phyloP scores from a whole-genome alignment of 805 yeast species.

The Ogataea glucozyma region DNA sequence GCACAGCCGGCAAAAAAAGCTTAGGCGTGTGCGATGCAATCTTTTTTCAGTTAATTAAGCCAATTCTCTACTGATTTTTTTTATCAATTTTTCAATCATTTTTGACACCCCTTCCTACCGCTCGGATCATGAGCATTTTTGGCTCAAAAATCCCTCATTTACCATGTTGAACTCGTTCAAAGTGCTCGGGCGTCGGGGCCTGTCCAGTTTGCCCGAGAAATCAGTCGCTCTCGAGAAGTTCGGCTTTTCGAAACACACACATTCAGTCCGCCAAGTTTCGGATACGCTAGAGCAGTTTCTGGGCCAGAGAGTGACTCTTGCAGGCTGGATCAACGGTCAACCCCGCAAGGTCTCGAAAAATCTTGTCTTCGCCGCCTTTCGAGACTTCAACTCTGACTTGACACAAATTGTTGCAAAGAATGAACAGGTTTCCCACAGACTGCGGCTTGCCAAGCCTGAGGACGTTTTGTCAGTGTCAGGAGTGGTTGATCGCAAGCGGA shows the following conservation, averaged over 20 bases:
- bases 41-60: too few species aligned
- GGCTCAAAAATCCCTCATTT: too few species aligned
- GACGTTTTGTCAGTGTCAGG: conserved; percentile 75
- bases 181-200: not conserved
- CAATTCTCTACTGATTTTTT: too few species aligned
- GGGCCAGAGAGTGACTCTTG: conserved; percentile 45
- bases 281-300: conserved; percentile 8
- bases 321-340: conserved; percentile 83
- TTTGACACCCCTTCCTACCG: too few species aligned
- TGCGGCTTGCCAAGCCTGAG: conserved; percentile 61
- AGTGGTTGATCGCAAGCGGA: conserved; percentile 38
- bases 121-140: too few species aligned
- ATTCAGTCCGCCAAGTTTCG: conserved; percentile 28
- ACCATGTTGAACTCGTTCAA: not conserved
- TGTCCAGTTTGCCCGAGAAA: conserved; percentile 1
- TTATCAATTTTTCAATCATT: too few species aligned
- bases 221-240: conserved; percentile 24
- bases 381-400: conserved; percentile 70
- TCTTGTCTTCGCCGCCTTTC: conserved; percentile 68
- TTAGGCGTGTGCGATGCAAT: too few species aligned
- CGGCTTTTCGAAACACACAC: conserved; percentile 31
- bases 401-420: conserved; percentile 57
- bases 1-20: too few species aligned
- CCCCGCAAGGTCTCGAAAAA: conserved; percentile 68
- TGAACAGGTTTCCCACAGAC: conserved; percentile 35